A percentile compares a stretch with the other conserved stretches of the same genome.
Conservation (phyloP, 306 rosid genomes). For the Inga oerstediana region DNA sequence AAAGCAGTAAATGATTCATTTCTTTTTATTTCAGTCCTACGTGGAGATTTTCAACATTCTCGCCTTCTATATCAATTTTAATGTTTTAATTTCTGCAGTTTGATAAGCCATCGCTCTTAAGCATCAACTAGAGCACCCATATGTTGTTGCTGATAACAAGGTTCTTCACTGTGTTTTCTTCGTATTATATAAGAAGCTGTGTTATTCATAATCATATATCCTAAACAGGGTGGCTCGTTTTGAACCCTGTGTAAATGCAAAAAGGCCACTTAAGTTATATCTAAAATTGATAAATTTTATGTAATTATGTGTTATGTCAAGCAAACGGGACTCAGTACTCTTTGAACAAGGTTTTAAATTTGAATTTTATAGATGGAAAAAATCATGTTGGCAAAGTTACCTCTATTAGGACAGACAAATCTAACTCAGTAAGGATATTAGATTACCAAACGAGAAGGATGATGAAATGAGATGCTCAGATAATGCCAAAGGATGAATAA, state of each 20-base stretch:
- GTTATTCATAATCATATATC: not conserved
- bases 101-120: not conserved
- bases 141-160: not conserved
- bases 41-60: not conserved
- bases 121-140: not conserved
- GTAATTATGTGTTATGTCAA: not conserved
- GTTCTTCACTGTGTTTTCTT: not conserved
- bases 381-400: not conserved
- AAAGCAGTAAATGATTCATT: not conserved
- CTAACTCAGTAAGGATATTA: not conserved
- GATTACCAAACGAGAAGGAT: not conserved
- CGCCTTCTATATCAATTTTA: not conserved
- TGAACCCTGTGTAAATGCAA: not conserved
- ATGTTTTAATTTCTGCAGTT: not conserved
- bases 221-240: not conserved
- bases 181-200: not conserved
- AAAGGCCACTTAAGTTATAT: not conserved
- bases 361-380: not conserved
- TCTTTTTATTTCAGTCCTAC: not conserved
- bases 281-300: slow-evolving; percentile 5
- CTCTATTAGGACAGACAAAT: not conserved
- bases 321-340: not conserved
- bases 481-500: slow-evolving; percentile 30
- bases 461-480: slow-evolving; percentile 19
- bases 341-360: not conserved